These are phyloP conservation scores for Karstenula rhodostoma DNA, from an alignment of 2,329 filamentous ascomycete genomes.

Conservation along the genomic window DNA sequence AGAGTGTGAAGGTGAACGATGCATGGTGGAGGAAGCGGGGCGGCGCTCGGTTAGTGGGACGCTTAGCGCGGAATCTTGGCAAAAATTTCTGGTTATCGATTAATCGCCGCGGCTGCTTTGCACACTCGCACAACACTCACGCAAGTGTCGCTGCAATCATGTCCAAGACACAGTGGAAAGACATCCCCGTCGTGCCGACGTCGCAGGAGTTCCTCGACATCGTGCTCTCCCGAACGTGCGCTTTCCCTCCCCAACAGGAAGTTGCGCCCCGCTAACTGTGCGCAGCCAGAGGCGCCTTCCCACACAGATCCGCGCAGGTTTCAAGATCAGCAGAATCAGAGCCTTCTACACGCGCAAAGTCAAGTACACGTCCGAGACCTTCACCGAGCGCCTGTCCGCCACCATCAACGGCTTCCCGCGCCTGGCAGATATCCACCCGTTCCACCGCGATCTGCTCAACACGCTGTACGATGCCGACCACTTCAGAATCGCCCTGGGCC, in stretches of 20 bases:
- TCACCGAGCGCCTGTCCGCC: constrained; percentile 87
- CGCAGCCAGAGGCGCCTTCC: constrained; percentile 86
- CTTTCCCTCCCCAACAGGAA: not conserved
- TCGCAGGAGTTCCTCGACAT: constrained; percentile 98
- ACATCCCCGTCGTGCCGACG: constrained; percentile 87
- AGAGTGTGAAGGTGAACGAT: not conserved
- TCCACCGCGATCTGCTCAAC: constrained; percentile 90
- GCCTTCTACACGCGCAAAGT: constrained; percentile 92
- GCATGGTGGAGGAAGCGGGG: not conserved
- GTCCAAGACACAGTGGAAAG: constrained; percentile 55
- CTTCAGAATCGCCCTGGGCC: constrained; percentile 94
- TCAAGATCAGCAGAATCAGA: constrained; percentile 95
- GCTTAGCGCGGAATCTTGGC: constrained; percentile 10
- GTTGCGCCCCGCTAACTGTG: constrained; percentile 26
- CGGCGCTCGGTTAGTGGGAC: constrained; percentile 7
- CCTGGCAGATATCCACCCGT: constrained; percentile 92
- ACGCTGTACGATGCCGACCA: constrained; percentile 75
- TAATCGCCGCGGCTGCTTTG: constrained; percentile 19
- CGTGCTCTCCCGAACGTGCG: constrained; percentile 75
- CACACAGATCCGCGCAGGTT: constrained; percentile 93
- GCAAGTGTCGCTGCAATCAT: constrained; percentile 33
- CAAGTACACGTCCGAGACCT: constrained; percentile 97
- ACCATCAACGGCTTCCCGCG: constrained; percentile 91
- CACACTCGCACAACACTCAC: constrained; percentile 9
- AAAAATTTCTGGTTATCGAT: constrained; percentile 27